phyloP scores from a whole-genome alignment of 2,329 filamentous ascomycete genomes.

The Apiospora phragmitis region DNA sequence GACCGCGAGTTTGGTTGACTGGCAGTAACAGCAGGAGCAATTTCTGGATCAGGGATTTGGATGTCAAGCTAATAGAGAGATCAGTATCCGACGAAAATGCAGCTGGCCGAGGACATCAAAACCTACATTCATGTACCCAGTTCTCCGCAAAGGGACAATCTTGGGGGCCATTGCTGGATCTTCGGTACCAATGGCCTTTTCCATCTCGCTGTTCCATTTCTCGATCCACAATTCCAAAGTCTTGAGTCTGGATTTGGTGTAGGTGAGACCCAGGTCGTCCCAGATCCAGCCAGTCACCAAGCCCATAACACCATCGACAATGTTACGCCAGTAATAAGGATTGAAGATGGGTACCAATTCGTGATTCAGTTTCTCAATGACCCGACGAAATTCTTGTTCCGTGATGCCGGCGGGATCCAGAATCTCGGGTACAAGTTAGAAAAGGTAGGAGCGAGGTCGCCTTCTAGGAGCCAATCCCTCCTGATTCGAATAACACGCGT shows the following conservation, averaged over 20 bases:
- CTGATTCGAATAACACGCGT: slow-evolving; percentile 91
- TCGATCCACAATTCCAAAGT: slow-evolving; percentile 80
- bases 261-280: slow-evolving; percentile 83
- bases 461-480: slow-evolving; percentile 86
- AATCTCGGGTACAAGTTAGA: slow-evolving; percentile 94
- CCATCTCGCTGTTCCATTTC: slow-evolving; percentile 78
- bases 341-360: slow-evolving; percentile 77
- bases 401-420: slow-evolving; percentile 79
- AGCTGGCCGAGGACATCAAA: slow-evolving; percentile 7
- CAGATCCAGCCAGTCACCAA: slow-evolving; percentile 89
- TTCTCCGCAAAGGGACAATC: slow-evolving; percentile 76
- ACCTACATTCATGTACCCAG: slow-evolving; percentile 82
- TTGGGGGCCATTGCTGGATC: slow-evolving; percentile 60
- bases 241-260: slow-evolving; percentile 69
- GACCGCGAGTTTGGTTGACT: slow-evolving; percentile 42
- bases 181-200: slow-evolving; percentile 52
- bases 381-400: slow-evolving; percentile 81
- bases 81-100: slow-evolving; percentile 25
- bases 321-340: slow-evolving; percentile 74
- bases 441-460: slow-evolving; percentile 89
- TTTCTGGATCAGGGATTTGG: slow-evolving; percentile 77
- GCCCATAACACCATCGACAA: slow-evolving; percentile 77
- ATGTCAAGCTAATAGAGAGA: slow-evolving; percentile 65
- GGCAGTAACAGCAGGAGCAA: slow-evolving; percentile 51
- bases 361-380: slow-evolving; percentile 81